phyloP scores from a whole-genome alignment of 768 basidiomycete species.

The Polyporus arcularius region DNA sequence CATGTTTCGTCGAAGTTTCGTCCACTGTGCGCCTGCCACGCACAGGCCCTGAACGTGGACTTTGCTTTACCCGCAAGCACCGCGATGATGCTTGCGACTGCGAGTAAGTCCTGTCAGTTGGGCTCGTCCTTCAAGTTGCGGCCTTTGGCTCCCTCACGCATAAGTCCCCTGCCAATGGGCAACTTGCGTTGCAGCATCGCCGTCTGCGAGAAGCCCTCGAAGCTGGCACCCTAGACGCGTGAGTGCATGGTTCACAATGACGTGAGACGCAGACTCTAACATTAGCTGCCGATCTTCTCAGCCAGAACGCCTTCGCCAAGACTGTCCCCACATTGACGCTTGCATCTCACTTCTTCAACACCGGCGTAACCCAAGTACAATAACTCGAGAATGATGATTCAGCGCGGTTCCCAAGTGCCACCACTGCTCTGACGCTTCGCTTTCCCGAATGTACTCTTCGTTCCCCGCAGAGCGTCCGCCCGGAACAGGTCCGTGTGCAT shows the following conservation, averaged over 20 bases:
- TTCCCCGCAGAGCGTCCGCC: not conserved
- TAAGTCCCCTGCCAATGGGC: no score
- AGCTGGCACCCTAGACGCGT: no score
- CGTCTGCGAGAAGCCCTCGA: no score
- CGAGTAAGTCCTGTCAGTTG: no score
- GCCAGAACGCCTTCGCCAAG: not conserved
- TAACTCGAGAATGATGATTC: not conserved
- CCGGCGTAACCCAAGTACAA: not conserved
- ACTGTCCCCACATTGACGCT: not conserved
- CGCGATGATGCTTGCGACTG: no score
- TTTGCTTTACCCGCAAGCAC: no score
- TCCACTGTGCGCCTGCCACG: no score
- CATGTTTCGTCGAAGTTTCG: no score
- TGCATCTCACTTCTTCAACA: not conserved
- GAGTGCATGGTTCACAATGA: not conserved
- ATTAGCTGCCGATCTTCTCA: not conserved
- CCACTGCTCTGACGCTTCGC: not conserved
- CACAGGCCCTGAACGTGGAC: no score
- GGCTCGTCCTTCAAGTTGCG: no score
- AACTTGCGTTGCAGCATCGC: no score
- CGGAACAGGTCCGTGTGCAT: not conserved
- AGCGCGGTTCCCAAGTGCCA: not conserved
- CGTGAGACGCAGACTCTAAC: not conserved
- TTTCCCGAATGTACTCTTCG: not conserved
- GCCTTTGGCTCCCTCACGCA: no score